phyloP scores from a whole-genome alignment of 352 stramenopile genomes.

The Vaucheria bursata region DNA sequence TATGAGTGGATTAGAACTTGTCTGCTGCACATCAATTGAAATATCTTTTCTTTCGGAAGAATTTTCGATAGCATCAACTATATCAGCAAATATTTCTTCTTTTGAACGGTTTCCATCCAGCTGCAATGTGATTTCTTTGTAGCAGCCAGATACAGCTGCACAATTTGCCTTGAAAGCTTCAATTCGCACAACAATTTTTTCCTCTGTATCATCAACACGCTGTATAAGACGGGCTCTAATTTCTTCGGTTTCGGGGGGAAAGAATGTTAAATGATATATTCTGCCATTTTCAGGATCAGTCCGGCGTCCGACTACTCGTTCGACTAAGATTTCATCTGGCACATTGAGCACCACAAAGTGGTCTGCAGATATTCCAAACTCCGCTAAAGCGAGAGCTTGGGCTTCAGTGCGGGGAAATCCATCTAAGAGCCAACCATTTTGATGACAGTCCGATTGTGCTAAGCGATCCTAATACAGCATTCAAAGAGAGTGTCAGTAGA shows the following conservation, averaged over 20 bases:
- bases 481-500: neutral
- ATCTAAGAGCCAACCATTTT: conserved; percentile 78
- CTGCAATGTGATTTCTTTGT: conserved; percentile 61
- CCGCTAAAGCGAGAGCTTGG: conserved; percentile 70
- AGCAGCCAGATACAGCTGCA: conserved; percentile 57
- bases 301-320: conserved; percentile 66
- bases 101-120: conserved; percentile 66
- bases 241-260: conserved; percentile 55
- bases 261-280: conserved; percentile 69
- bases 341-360: conserved; percentile 77
- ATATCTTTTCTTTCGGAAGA: neutral
- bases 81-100: conserved; percentile 58
- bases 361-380: conserved; percentile 62
- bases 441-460: conserved; percentile 63
- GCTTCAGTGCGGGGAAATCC: conserved; percentile 79
- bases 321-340: conserved; percentile 66
- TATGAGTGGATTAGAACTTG: neutral
- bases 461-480: conserved; percentile 51
- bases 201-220: conserved; percentile 72
- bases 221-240: conserved; percentile 59
- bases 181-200: conserved; percentile 64
- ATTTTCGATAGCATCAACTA: conserved; percentile 6
- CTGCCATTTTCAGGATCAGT: conserved; percentile 69
- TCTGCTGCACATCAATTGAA: neutral
- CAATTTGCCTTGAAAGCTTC: conserved; percentile 58